Percentiles rank a stretch among this genome's conserved stretches.
These are phyloP conservation scores for Fusarium odoratissimum DNA, from an alignment of 2,329 filamentous ascomycete genomes.

Conservation along the genomic window DNA sequence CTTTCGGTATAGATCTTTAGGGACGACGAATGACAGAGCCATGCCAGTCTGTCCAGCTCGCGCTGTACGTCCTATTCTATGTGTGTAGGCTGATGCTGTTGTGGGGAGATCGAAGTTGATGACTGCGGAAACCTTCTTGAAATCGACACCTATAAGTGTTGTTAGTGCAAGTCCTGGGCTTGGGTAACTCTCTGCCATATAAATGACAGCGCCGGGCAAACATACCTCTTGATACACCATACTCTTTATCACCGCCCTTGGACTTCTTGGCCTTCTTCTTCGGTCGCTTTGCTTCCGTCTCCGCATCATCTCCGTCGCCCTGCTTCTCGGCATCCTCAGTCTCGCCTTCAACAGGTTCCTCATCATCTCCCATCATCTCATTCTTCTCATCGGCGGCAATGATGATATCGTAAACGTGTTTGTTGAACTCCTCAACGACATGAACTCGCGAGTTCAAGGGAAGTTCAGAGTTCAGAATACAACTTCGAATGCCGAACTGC, in stretches of 20 bases:
- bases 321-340: slow-evolving; percentile 39
- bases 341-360: slow-evolving; percentile 56
- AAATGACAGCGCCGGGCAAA: neutral
- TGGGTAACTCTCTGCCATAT: neutral
- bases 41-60: slow-evolving; percentile 92
- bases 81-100: slow-evolving; percentile 92
- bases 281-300: slow-evolving; percentile 47
- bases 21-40: slow-evolving; percentile 94
- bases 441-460: slow-evolving; percentile 94
- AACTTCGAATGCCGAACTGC: slow-evolving; percentile 94
- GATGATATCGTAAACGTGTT: slow-evolving; percentile 96
- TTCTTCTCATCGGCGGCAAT: slow-evolving; percentile 95
- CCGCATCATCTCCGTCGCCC: slow-evolving; percentile 38
- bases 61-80: slow-evolving; percentile 93
- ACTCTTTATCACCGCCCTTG: slow-evolving; percentile 82
- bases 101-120: slow-evolving; percentile 97
- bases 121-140: slow-evolving; percentile 92
- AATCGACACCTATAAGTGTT: slow-evolving; percentile 74
- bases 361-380: slow-evolving; percentile 79
- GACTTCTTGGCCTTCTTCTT: slow-evolving; percentile 60
- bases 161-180: slow-evolving; percentile 10
- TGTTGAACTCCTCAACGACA: slow-evolving; percentile 97
- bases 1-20: slow-evolving; percentile 83
- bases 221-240: slow-evolving; percentile 87
- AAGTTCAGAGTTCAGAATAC: slow-evolving; percentile 92